Evolutionary conservation across 2,329 filamentous ascomycete species (phyloP).

Genomic region (Fusarium napiforme): DNA sequence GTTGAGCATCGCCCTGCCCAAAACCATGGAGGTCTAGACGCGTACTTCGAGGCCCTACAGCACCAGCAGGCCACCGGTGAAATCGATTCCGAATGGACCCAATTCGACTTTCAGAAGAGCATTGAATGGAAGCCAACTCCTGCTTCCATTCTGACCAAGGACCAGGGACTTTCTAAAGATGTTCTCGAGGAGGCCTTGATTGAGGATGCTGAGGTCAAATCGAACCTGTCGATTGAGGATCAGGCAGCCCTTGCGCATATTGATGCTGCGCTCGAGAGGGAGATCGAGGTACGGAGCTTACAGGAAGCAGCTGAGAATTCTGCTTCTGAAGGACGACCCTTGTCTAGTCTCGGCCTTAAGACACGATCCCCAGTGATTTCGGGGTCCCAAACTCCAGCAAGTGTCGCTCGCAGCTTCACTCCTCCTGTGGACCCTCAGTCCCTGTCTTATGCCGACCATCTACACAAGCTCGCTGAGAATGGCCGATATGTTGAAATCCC

Average conservation of each 20-base stretch:
- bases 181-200: conserved; percentile 48
- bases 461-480: conserved; percentile 77
- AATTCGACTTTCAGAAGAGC: conserved; percentile 87
- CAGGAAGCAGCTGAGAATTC: conserved; percentile 59
- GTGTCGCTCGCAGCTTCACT: conserved; percentile 66
- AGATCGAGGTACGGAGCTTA: conserved; percentile 69
- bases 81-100: conserved; percentile 85
- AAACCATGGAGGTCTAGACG: conserved; percentile 77
- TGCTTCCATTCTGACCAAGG: conserved; percentile 68
- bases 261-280: conserved; percentile 83
- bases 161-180: conserved; percentile 58
- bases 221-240: conserved; percentile 57
- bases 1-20: conserved; percentile 66
- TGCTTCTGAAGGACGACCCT: conserved; percentile 50
- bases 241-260: conserved; percentile 79
- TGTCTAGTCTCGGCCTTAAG: conserved; percentile 54
- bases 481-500: conserved; percentile 89
- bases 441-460: conserved; percentile 79
- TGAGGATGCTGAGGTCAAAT: conserved; percentile 52
- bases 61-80: conserved; percentile 73
- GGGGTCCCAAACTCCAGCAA: conserved; percentile 56
- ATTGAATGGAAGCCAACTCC: conserved; percentile 86
- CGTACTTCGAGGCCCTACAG: conserved; percentile 92
- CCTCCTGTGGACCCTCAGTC: conserved; percentile 72
- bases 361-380: conserved; percentile 55